Evolutionary conservation across 805 yeast genomes (phyloP).

Genomic region (Kockiozyma suomiensis): DNA sequence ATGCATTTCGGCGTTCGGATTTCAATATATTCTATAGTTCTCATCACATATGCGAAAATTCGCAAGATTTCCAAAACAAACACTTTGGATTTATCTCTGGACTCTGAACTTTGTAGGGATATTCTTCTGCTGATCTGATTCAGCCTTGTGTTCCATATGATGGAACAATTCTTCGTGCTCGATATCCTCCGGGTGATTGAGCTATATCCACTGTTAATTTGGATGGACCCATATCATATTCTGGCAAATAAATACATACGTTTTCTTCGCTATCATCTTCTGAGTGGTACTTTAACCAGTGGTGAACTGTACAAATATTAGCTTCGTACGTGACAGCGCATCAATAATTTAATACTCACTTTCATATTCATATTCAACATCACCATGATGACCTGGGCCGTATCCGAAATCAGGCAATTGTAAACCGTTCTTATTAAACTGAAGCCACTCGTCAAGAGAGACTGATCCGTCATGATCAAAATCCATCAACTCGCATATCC

Average conservation of each 20-base stretch:
- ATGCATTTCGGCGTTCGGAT: slow-evolving; percentile 7
- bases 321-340: background rate
- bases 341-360: slow-evolving; percentile 36
- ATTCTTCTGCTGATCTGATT: slow-evolving; percentile 24
- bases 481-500: slow-evolving; percentile 65
- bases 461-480: slow-evolving; percentile 65
- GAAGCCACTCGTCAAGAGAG: slow-evolving; percentile 68
- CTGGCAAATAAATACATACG: slow-evolving; percentile 11
- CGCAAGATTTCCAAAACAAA: too few relatives aligned
- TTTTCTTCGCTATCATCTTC: slow-evolving; percentile 33
- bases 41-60: too few relatives aligned
- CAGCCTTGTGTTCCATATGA: slow-evolving; percentile 27
- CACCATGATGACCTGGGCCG: slow-evolving; percentile 94
- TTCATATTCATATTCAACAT: slow-evolving; percentile 90
- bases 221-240: too few relatives aligned
- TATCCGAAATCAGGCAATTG: slow-evolving; percentile 88
- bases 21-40: background rate
- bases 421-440: slow-evolving; percentile 62
- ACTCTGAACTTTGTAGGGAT: slow-evolving; percentile 30
- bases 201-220: too few relatives aligned
- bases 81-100: slow-evolving; percentile 1
- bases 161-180: slow-evolving; percentile 33
- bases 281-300: slow-evolving; percentile 70
- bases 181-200: slow-evolving; percentile 21
- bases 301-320: slow-evolving; percentile 68